Evolutionary conservation across 78 protist species (phyloP).

Genomic region (Dictyostelium firmibasis): DNA sequence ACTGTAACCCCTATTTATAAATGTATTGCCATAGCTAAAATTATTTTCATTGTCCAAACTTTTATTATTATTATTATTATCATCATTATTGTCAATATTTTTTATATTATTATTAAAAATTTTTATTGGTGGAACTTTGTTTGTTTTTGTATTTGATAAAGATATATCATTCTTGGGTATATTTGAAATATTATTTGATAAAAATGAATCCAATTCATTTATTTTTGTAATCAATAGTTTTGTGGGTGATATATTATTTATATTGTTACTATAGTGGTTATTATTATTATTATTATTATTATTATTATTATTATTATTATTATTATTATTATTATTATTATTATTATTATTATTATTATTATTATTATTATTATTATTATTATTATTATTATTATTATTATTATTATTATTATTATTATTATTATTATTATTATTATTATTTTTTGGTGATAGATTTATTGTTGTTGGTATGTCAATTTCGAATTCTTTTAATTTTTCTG

Average conservation of each 20-base stretch:
- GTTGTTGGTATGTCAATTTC: not conserved
- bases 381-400: not conserved
- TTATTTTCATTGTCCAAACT: no score
- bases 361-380: no score
- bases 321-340: not conserved
- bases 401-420: not conserved
- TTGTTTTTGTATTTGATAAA: not conserved
- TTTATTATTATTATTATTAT: no score
- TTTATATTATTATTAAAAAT: not conserved
- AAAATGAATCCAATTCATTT: not conserved
- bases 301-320: not conserved
- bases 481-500: conserved; percentile 16
- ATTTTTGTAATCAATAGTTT: not conserved
- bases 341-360: no score
- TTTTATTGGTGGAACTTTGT: not conserved
- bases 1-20: not conserved
- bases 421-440: not conserved
- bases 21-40: not conserved
- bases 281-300: not conserved
- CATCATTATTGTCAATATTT: no score
- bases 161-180: not conserved
- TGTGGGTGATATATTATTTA: not conserved
- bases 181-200: not conserved
- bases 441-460: not conserved
- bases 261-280: not conserved